phyloP scores from a whole-genome alignment of 352 stramenopile genomes.

The Albugo candida region DNA sequence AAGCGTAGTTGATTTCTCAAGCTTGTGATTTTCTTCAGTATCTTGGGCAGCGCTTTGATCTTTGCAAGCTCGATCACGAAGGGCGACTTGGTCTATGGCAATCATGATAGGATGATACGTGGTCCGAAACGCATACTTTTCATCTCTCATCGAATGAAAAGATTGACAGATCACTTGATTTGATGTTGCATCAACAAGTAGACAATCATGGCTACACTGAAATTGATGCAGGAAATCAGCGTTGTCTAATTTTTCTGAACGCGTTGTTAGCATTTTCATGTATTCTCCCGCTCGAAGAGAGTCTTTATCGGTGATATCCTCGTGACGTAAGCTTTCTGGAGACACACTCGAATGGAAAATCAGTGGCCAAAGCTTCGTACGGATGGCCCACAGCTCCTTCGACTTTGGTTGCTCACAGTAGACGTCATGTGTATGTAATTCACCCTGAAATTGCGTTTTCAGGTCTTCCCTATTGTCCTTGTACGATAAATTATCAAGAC shows the following conservation, averaged over 20 bases:
- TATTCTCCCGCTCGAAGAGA: slow-evolving; percentile 5
- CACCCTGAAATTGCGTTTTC: background rate
- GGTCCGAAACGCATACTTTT: slow-evolving; percentile 14
- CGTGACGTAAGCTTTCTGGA: slow-evolving; percentile 21
- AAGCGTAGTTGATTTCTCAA: background rate
- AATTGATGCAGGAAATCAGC: background rate
- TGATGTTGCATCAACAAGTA: background rate
- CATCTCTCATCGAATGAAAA: background rate
- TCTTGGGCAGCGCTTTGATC: slow-evolving; percentile 12
- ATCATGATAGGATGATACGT: slow-evolving; percentile 20
- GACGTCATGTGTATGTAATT: slow-evolving; percentile 22
- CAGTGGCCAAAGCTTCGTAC: slow-evolving; percentile 47
- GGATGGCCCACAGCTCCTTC: slow-evolving; percentile 30
- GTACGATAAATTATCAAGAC: background rate
- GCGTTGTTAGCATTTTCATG: background rate
- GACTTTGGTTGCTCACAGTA: slow-evolving; percentile 13
- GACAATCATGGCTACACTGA: background rate
- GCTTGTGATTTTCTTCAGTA: slow-evolving; percentile 11
- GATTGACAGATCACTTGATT: slow-evolving; percentile 13
- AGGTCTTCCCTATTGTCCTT: background rate
- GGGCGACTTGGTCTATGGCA: slow-evolving; percentile 39
- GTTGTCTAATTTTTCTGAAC: slow-evolving; percentile 1
- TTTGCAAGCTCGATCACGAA: slow-evolving; percentile 26
- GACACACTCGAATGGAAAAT: slow-evolving; percentile 59
- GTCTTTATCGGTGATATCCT: slow-evolving; percentile 9